A percentile compares a stretch with the other conserved stretches of the same genome.
Evolutionary conservation across 2,329 filamentous ascomycete genomes (phyloP).

Genomic region (Alternaria infectoria): DNA sequence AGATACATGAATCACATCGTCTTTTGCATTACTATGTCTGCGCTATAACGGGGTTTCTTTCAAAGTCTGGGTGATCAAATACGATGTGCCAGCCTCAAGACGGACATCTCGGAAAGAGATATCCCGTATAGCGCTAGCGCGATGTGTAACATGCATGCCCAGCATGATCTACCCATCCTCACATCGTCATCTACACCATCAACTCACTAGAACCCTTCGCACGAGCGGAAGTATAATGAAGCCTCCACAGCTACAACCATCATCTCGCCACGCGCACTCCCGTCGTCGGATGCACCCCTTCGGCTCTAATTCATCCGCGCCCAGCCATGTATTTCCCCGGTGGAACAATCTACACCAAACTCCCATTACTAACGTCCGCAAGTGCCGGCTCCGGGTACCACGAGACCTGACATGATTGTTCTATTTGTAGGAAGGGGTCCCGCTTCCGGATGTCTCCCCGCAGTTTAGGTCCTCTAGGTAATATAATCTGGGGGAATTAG

Average conservation of each 20-base stretch:
- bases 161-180: neutral
- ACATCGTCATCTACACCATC: neutral
- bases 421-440: neutral
- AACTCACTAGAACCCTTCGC: neutral
- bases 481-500: slow-evolving; percentile 5
- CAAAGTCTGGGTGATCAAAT: neutral
- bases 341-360: neutral
- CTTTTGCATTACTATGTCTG: neutral
- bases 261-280: neutral
- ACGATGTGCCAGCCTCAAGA: neutral
- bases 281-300: neutral
- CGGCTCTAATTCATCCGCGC: neutral
- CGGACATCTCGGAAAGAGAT: neutral
- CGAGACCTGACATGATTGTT: neutral
- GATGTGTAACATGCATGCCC: neutral
- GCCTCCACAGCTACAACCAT: neutral
- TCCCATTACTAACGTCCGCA: neutral
- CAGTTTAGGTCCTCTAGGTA: neutral
- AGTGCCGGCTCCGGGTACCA: neutral
- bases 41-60: neutral
- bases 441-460: neutral
- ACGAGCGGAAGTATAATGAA: neutral
- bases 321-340: neutral
- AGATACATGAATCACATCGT: neutral
- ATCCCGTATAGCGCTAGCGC: neutral